Evolutionary conservation across 2,329 filamentous ascomycete genomes (phyloP), one percentile per base, ranked within the genome.

Genomic region (Aspergillus sp.): DNA sequence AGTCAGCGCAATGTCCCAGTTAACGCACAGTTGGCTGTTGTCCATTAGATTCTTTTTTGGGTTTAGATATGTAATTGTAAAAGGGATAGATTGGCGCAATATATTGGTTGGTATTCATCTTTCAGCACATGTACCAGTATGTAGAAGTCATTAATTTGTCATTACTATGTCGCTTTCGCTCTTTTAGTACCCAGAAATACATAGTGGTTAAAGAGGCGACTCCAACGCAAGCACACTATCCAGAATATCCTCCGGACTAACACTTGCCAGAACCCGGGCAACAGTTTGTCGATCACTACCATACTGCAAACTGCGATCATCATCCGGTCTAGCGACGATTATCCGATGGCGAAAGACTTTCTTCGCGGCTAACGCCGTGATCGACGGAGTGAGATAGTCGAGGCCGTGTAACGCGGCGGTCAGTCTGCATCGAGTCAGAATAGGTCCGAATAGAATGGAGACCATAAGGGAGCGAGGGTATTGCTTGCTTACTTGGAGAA

Each of bases 321-420:
- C 80, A 51, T 81, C 77, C 1, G 87, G 77, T 1, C 70, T 68
- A 0, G 85, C 80, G 46, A 96, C 77, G 9, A 79, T 68, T 30
- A 98, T 81, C 6, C 89, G 83, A 69, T 98, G 93, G 12, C 85
- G 76, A 61, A 94, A 98, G 27, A 94, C 79, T 70, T 97, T 97
- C 50, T 81, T 81, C 2, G 85, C 83, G 4, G 93, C 93, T 41
- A 98, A 74, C 5, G 77, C 81, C 19, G 96, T 83, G 28, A 97
- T 77, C 1, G 88, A 86, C 0, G 93, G 91, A 0, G 90, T 89
- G 4, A 88, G 82, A 63, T 84, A 97, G 57, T 84, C 77, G 10
- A 94, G 72, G 0, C 81, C 79, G 63, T 97, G 91, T 12, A 98
- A 73, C 1, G 88, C 81, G 3, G 90, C 88, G 64, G 48, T 47